These are phyloP conservation scores for Chimonanthus salicifolius DNA, from an alignment of 164 flowering plant genomes.

Conservation along the genomic window DNA sequence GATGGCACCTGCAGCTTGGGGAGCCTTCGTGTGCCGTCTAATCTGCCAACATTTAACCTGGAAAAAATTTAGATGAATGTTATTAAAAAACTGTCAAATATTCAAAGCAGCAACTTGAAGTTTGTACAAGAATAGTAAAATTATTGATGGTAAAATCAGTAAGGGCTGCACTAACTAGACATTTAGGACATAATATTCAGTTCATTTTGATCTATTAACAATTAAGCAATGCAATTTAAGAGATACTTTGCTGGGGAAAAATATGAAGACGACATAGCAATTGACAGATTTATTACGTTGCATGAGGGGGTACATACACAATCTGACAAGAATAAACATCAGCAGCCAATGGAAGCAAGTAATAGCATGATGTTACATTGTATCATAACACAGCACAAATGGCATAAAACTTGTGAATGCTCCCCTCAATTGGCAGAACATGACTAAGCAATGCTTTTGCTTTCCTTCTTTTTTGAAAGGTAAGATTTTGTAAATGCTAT, in stretches of 20 bases:
- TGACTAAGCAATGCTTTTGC: neutral
- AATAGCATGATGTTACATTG: neutral
- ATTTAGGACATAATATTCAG: too few relatives aligned
- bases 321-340: too few relatives aligned
- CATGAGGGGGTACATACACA: too few relatives aligned
- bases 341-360: neutral
- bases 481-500: too few relatives aligned
- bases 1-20: conserved; percentile 98
- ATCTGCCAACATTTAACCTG: conserved; percentile 98
- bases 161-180: neutral
- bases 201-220: neutral
- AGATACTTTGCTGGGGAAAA: too few relatives aligned
- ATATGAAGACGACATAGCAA: too few relatives aligned
- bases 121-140: neutral
- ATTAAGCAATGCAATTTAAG: too few relatives aligned
- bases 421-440: neutral
- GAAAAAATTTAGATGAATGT: neutral
- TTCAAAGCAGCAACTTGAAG: neutral
- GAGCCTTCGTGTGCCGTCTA: conserved; percentile 88
- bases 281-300: too few relatives aligned
- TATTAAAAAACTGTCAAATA: neutral
- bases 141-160: neutral
- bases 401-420: neutral
- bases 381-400: neutral
- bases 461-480: too few relatives aligned